A percentile compares a stretch with the other conserved stretches of the same genome.
Conservation (phyloP, 148 eudicot species). For the Chenopodium suecicum region DNA sequence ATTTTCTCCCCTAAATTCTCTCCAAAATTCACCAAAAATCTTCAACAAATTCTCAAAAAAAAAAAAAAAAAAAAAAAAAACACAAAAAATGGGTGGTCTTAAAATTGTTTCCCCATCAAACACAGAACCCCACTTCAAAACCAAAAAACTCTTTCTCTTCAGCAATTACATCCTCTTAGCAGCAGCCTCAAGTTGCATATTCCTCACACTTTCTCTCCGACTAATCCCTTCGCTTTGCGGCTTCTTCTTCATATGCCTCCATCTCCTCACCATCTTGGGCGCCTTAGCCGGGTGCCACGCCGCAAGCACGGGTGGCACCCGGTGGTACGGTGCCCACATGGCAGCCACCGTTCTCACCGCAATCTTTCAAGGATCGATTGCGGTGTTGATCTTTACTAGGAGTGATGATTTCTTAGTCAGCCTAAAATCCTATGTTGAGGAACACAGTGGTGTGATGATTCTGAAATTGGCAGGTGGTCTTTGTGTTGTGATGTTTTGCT, state of each 20-base stretch:
- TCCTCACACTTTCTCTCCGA: conserved; percentile 65
- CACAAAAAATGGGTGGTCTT: conserved; percentile 29
- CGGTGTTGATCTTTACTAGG: conserved; percentile 48
- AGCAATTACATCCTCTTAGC: conserved; percentile 56
- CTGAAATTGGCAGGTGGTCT: conserved; percentile 50
- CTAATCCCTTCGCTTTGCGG: conserved; percentile 55
- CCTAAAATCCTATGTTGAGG: conserved; percentile 54
- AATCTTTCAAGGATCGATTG: conserved; percentile 60
- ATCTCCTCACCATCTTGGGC: conserved; percentile 49
- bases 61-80: neutral
- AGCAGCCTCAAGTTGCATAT: conserved; percentile 59
- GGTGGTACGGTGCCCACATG: conserved; percentile 64
- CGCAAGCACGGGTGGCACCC: conserved; percentile 30
- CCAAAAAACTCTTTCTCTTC: conserved; percentile 47
- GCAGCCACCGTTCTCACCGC: conserved; percentile 55
- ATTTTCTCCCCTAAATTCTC: neutral
- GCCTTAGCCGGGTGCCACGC: conserved; percentile 56
- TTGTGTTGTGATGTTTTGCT: conserved; percentile 38
- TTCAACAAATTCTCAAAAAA: neutral
- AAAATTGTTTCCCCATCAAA: conserved; percentile 23
- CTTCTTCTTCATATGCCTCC: conserved; percentile 59
- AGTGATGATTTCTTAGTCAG: conserved; percentile 36
- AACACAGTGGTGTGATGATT: conserved; percentile 44
- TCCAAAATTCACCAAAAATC: neutral
- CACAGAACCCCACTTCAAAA: conserved; percentile 38